A percentile compares a stretch with the other conserved stretches of the same genome.
Evolutionary conservation across 129 eudicot species (phyloP).

Genomic region (Helianthus annuus): HanXRQr2.0-SUNRISE NC_035442.2:166555833-166556332

Average conservation of each 20-base stretch:
- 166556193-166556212: slow-evolving; percentile 19
- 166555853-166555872: too few species aligned
- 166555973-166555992: too few species aligned
- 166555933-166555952: too few species aligned
- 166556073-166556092: slow-evolving; percentile 31
- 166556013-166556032: slow-evolving; percentile 13
- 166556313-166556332: slow-evolving; percentile 25
- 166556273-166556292: slow-evolving; percentile 31
- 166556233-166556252: slow-evolving; percentile 10
- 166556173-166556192: slow-evolving; percentile 12
- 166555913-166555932: too few species aligned
- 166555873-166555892: too few species aligned
- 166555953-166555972: too few species aligned
- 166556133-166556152: slow-evolving; percentile 20
- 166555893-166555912: too few species aligned
- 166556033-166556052: slow-evolving; percentile 15
- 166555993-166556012: slow-evolving; percentile 19
- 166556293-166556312: slow-evolving; percentile 21
- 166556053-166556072: slow-evolving; percentile 13
- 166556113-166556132: slow-evolving; percentile 24
- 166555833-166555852: too few species aligned
- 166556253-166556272: slow-evolving; percentile 48
- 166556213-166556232: slow-evolving; percentile 10
- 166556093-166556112: slow-evolving; percentile 19
- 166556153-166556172: slow-evolving; percentile 17